Conservation (phyloP, 192 early-diverging fungal genomes). For the Cetraspora pellucida region DNA sequence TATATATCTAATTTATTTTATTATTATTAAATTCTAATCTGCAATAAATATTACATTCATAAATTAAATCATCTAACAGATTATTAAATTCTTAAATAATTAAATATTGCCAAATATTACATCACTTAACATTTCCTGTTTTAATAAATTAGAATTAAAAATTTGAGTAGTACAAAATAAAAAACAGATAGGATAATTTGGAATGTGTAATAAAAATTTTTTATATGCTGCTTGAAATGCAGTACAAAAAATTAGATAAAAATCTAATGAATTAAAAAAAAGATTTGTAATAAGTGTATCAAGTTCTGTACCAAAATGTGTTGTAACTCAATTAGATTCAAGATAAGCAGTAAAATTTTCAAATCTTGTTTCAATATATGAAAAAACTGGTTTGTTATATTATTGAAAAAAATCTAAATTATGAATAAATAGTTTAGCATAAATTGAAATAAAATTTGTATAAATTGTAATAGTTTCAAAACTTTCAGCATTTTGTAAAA, state of each 20-base stretch:
- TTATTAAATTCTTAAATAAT: conserved; percentile 15
- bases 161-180: background rate
- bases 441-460: conserved; percentile 13
- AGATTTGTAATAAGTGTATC: background rate
- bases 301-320: background rate
- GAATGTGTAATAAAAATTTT: conserved; percentile 10
- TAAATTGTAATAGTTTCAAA: conserved; percentile 20
- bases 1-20: background rate
- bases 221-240: conserved; percentile 5
- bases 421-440: conserved; percentile 17
- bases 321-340: background rate
- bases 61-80: background rate
- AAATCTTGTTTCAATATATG: conserved; percentile 12
- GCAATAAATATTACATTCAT: background rate
- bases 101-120: conserved; percentile 12
- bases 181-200: background rate
- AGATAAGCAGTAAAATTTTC: conserved; percentile 11
- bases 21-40: background rate
- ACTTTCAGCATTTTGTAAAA: too few relatives aligned
- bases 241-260: too few relatives aligned
- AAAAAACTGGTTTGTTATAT: background rate
- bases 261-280: background rate
- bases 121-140: background rate
- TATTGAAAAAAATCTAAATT: too few relatives aligned
- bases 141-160: conserved; percentile 20